Base-by-base conservation (phyloP, 2,329 filamentous ascomycete genomes). In the Teratosphaeria viscida region DNA sequence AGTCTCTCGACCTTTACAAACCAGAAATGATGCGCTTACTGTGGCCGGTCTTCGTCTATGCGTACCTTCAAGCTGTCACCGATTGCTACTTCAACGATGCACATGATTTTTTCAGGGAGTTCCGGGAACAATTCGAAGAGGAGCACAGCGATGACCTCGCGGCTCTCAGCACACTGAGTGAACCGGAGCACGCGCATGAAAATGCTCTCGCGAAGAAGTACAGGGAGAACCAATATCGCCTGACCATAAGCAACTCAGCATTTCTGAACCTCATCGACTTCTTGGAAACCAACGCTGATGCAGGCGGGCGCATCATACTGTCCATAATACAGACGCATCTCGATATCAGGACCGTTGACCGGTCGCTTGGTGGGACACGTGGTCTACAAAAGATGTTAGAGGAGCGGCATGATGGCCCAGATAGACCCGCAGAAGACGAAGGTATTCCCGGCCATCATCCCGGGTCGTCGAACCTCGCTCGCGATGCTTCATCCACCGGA, bases 21-120 rank as follows among this genome's bases (percentile, higher is more conserved):
- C 89, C 92, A 53, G 94, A 99, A 76, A 80, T 99, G 2, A 82
- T 85, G 60, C 91, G 95, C 65, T 79, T 97, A 3, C 77, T 96
- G 16, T 99, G 94, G 91, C 94, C 94, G 0, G 78, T 95, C 0
- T 97, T 96, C 69, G 89, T 97, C 56, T 95, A 99, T 74, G 94
- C 90, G 0, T 96, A 89, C 70, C 79, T 99, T 29, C 86, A 90
- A 60, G 82, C 97, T 59, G 82, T 95, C 32, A 80, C 80, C 37
- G 84, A 90, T 61, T 85, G 85, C 63, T 91, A 88, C 66, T 77
- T 82, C 1, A 82, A 83, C 47, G 90, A 95, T 60, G 85, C 86
- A 14, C 85, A 88, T 65, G 77, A 81, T 1, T 92, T 95, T 70
- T 85, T 95, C 62, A 81, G 83, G 32, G 79, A 82, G 4, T 85